phyloP scores from a whole-genome alignment of 257 asterid genomes.

The Thymus mandschuricus region DNA sequence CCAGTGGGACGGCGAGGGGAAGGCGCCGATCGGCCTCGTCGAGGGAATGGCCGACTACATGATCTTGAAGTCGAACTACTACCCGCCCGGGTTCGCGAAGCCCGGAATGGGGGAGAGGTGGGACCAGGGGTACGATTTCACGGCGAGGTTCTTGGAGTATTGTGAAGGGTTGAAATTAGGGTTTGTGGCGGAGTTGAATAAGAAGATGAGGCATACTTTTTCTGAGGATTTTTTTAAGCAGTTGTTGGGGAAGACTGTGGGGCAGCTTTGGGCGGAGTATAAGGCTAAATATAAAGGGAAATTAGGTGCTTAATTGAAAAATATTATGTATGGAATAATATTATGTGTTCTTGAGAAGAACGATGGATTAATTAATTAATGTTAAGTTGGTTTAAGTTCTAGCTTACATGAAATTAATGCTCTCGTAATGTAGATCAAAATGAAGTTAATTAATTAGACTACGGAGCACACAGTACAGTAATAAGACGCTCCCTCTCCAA shows the following conservation, averaged over 20 bases:
- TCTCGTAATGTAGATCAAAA: too few relatives aligned
- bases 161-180: constrained; percentile 43
- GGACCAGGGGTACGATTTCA: constrained; percentile 56
- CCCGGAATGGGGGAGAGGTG: constrained; percentile 44
- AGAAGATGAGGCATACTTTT: constrained; percentile 41
- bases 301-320: too few relatives aligned
- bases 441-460: too few relatives aligned
- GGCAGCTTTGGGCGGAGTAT: constrained; percentile 47
- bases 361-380: too few relatives aligned
- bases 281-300: constrained; percentile 34
- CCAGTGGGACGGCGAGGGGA: constrained; percentile 49
- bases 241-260: constrained; percentile 43
- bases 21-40: constrained; percentile 38
- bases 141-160: constrained; percentile 55
- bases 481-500: too few relatives aligned
- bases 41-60: constrained; percentile 52
- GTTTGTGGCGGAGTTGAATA: constrained; percentile 46
- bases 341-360: too few relatives aligned
- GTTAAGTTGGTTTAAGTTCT: too few relatives aligned
- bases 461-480: too few relatives aligned
- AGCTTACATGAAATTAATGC: too few relatives aligned
- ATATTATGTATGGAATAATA: too few relatives aligned
- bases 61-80: constrained; percentile 35
- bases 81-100: constrained; percentile 33
- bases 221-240: constrained; percentile 37